Evolutionary conservation across 2,329 filamentous ascomycete species (phyloP).

Genomic region (Cordyceps farinosa): DNA sequence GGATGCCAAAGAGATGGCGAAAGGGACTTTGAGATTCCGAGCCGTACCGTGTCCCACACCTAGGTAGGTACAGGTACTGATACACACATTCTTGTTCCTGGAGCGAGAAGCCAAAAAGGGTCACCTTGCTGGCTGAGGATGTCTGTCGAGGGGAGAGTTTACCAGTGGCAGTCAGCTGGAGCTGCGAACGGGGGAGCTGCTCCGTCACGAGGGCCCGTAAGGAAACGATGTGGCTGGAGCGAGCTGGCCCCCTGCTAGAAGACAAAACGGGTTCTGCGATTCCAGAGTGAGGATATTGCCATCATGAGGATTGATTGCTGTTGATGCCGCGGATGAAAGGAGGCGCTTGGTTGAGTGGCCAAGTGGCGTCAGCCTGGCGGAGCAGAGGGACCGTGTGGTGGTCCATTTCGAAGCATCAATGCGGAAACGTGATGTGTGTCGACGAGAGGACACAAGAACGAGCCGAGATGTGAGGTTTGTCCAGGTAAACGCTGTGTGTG

Average conservation of each 20-base stretch:
- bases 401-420: neutral
- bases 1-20: slow-evolving; percentile 11
- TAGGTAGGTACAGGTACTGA: neutral
- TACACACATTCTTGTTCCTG: neutral
- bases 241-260: neutral
- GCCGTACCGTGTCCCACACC: slow-evolving; percentile 23
- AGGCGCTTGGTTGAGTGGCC: neutral
- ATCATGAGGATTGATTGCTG: neutral
- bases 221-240: neutral
- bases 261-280: neutral
- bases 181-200: neutral
- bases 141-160: neutral
- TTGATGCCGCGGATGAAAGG: neutral
- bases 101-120: neutral
- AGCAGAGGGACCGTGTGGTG: neutral
- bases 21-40: slow-evolving; percentile 20
- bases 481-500: neutral
- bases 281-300: neutral
- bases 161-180: neutral
- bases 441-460: neutral
- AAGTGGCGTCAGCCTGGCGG: neutral
- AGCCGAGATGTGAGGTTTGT: neutral
- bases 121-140: neutral
- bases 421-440: neutral
- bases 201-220: neutral